These are phyloP conservation scores for Castanea sativa DNA, from an alignment of 306 rosid genomes.

Conservation along the genomic window DNA sequence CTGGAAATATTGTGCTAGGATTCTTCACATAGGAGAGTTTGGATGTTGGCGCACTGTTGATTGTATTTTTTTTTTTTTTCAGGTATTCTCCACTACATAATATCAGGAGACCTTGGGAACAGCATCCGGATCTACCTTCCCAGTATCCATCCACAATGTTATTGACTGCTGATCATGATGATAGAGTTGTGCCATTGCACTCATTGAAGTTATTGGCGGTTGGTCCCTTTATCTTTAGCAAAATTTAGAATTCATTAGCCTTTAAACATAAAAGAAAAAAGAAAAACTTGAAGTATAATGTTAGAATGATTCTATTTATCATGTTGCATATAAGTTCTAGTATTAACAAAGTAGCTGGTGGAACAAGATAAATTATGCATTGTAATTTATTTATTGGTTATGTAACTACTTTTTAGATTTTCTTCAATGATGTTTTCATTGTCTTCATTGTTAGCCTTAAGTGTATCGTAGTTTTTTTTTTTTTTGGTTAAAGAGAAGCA, in stretches of 20 bases:
- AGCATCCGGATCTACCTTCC: constrained; percentile 30
- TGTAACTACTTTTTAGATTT: background rate
- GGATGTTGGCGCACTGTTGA: background rate
- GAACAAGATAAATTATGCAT: background rate
- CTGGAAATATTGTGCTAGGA: background rate
- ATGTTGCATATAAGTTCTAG: background rate
- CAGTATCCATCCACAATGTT: constrained; percentile 94
- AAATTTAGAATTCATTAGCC: background rate
- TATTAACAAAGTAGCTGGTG: background rate
- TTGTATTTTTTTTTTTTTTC: background rate
- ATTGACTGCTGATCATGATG: constrained; percentile 97
- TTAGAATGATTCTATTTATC: background rate
- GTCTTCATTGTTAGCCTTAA: no score
- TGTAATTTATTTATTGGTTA: background rate
- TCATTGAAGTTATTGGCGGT: constrained; percentile 85
- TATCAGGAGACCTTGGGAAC: constrained; percentile 90
- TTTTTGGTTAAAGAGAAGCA: no score
- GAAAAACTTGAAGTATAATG: background rate
- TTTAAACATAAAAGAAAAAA: no score
- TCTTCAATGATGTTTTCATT: background rate
- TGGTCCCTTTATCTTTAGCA: constrained; percentile 28
- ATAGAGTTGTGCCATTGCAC: constrained; percentile 93
- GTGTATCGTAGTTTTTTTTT: no score
- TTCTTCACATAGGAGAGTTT: background rate
- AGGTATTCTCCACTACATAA: constrained; percentile 97